Conservation (phyloP, 495 filamentous ascomycete species). For the Neurospora sp. region DNA sequence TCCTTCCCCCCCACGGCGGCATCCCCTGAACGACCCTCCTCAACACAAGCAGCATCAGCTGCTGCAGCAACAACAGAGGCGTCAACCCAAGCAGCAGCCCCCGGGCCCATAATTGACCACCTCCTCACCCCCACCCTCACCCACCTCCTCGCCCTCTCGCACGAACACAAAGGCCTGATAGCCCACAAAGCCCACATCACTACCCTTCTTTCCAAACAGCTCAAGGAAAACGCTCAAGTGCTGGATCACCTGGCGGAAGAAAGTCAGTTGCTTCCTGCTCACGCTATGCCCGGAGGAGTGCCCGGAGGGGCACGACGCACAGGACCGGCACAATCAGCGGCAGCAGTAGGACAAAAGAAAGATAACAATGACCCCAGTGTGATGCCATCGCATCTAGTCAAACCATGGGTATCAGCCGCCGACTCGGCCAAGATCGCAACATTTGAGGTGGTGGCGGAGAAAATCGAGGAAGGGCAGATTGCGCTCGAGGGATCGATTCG, state of each 20-base stretch:
- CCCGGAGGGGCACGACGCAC: too few relatives aligned
- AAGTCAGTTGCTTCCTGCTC: slow-evolving; percentile 56
- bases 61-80: slow-evolving; percentile 9
- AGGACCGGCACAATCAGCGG: too few relatives aligned
- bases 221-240: slow-evolving; percentile 43
- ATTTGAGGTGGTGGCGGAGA: slow-evolving; percentile 37
- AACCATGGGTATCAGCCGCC: slow-evolving; percentile 41
- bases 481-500: slow-evolving; percentile 34
- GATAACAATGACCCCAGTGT: slow-evolving; percentile 13
- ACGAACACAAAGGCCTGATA: slow-evolving; percentile 51
- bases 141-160: slow-evolving; percentile 44
- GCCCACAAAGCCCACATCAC: slow-evolving; percentile 56
- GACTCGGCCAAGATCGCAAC: slow-evolving; percentile 39
- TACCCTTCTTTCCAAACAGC: slow-evolving; percentile 46
- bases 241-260: slow-evolving; percentile 56
- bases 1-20: slow-evolving; percentile 6
- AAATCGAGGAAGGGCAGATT: slow-evolving; percentile 36
- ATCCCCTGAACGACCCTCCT: slow-evolving; percentile 17
- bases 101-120: slow-evolving; percentile 15
- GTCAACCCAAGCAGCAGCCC: neutral
- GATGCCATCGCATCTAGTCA: slow-evolving; percentile 21
- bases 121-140: slow-evolving; percentile 46
- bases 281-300: too few relatives aligned
- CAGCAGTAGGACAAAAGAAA: slow-evolving; percentile 12
- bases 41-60: slow-evolving; percentile 11